Base-by-base conservation (phyloP, 306 rosid genomes). In the Cucumis hystrix region DNA sequence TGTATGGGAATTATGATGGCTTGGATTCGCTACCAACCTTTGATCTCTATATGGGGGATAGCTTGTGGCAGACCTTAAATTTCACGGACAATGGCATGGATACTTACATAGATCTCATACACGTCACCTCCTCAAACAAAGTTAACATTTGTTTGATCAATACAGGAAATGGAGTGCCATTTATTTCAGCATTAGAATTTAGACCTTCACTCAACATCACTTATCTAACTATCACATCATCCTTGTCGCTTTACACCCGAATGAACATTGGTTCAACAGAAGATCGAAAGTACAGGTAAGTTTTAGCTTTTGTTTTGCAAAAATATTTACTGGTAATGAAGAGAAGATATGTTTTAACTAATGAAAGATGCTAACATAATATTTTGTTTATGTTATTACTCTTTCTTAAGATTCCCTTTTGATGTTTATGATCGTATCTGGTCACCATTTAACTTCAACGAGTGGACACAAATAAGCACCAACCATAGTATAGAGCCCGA, bases 361-460 rank as follows among this genome's bases (percentile, higher is more conserved):
- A 2, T 40, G 11, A 75, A 6, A 55, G 45, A 63, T 30, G 60
- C 49, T 54, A 10, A 33, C 51, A 75, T 75, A 7, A 21, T 18
- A 59, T 41, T 57, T 33, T 41, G 37, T 59, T 16, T 12, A 14
- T 8, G 20, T 10, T 21, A 28, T 8, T 20, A 20, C 8, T 35
- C 59, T 76, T 5, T 43, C 6, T 41, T 25, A 49, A 85, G 89
- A 84, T 88, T 66, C 39, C 76, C 54, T 33, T 15, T 15, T 0
- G 91, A 84, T 77, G 52, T 45, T 10, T 78, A 78, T 49, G 91
- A 88, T 33, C 86, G 88, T 10, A 0, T 28, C 4, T 88, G 89
- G 87, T 0, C 1, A 7, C 23, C 57, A 5, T 41, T 18, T 17
- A 15, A 17, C 30, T 6, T 2, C 45, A 0, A 13, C 0, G 4